phyloP scores from a whole-genome alignment of 352 stramenopile species.

The Phytophthora rubi region DNA sequence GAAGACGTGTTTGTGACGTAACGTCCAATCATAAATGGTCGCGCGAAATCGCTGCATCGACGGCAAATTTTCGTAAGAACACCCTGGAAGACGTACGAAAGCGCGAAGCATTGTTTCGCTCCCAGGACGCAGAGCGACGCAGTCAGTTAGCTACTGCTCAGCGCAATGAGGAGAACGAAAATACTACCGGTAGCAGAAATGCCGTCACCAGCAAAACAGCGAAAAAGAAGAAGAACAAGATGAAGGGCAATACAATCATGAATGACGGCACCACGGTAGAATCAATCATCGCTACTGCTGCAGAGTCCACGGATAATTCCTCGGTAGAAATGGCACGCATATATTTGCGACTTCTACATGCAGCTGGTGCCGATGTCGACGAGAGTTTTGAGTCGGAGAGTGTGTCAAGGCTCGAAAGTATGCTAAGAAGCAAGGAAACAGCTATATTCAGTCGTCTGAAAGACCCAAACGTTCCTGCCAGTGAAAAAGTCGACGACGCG shows the following conservation, averaged over 20 bases:
- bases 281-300: background rate
- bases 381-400: background rate
- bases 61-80: background rate
- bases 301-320: background rate
- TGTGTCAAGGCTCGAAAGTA: background rate
- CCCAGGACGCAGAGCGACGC: background rate
- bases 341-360: background rate
- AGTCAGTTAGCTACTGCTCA: background rate
- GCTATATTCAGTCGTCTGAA: slow-evolving; percentile 9
- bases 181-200: background rate
- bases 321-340: background rate
- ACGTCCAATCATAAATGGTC: slow-evolving; percentile 11
- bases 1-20: slow-evolving; percentile 13
- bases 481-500: slow-evolving; percentile 3
- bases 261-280: background rate
- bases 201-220: background rate
- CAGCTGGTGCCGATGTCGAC: background rate
- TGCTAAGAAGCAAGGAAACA: background rate
- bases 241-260: background rate
- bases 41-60: slow-evolving; percentile 5
- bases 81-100: background rate
- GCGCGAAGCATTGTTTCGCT: slow-evolving; percentile 1
- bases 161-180: background rate
- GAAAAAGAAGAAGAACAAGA: background rate
- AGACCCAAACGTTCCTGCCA: background rate